Conservation (phyloP, 805 yeast species). For the Metschnikowia lachancei region DNA sequence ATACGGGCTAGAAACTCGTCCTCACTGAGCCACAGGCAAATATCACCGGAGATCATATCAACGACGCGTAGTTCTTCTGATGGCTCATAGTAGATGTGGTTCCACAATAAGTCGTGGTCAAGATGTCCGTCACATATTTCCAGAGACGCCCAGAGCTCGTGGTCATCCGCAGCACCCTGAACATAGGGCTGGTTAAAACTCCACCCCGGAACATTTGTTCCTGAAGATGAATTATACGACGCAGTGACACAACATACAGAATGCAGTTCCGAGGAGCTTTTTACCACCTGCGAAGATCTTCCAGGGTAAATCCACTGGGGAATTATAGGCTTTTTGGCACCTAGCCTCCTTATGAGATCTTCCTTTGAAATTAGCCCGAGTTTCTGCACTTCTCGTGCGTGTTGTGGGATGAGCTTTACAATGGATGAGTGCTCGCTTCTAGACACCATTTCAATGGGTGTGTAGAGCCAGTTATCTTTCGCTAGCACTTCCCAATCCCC, state of each 20-base stretch:
- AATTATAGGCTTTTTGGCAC: constrained; percentile 46
- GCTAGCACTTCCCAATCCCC: neutral
- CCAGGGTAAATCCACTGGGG: constrained; percentile 74
- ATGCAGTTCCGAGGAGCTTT: constrained; percentile 1
- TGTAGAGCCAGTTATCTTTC: constrained; percentile 36
- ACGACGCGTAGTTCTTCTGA: constrained; percentile 17
- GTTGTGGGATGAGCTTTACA: constrained; percentile 41
- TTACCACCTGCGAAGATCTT: constrained; percentile 4
- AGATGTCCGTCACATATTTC: constrained; percentile 45
- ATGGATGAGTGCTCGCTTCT: constrained; percentile 57
- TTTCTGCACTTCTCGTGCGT: constrained; percentile 44
- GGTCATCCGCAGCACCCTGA: constrained; percentile 95
- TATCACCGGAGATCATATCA: constrained; percentile 23
- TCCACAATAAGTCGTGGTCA: constrained; percentile 59
- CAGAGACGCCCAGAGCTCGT: constrained; percentile 68
- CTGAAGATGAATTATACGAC: constrained; percentile 9
- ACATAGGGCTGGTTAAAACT: constrained; percentile 47
- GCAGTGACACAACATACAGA: constrained; percentile 19
- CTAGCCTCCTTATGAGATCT: constrained; percentile 29
- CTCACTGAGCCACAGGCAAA: constrained; percentile 25
- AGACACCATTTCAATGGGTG: constrained; percentile 56
- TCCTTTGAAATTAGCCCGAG: constrained; percentile 40
- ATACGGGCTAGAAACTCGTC: constrained; percentile 22
- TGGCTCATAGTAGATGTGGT: constrained; percentile 17
- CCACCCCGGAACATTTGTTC: constrained; percentile 13